These are phyloP conservation scores for Pecoramyces ruminantium DNA, from an alignment of 192 early-diverging fungal genomes.

Conservation along the genomic window DNA sequence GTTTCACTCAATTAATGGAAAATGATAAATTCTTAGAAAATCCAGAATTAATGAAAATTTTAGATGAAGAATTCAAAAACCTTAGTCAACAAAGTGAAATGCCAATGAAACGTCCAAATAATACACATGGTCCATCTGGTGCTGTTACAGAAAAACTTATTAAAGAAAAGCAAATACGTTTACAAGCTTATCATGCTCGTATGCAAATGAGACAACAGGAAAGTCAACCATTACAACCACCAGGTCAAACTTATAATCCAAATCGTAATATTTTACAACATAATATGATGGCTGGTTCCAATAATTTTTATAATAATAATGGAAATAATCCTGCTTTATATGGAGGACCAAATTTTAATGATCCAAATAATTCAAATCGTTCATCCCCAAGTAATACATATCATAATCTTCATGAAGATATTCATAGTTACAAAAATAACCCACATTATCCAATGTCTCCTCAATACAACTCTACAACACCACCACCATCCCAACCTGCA, in stretches of 20 bases:
- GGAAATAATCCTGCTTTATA: not conserved
- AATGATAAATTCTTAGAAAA: not conserved
- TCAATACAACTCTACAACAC: not conserved
- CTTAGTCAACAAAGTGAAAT: not conserved
- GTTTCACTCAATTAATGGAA: not conserved
- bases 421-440: not conserved
- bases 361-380: not conserved
- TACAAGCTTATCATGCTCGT: not conserved
- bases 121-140: not conserved
- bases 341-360: not conserved
- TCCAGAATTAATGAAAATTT: not conserved
- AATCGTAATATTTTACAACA: not conserved
- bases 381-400: not conserved
- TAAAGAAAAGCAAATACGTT: not conserved
- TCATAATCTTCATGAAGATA: not conserved
- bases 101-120: not conserved
- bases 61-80: not conserved
- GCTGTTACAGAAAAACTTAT: not conserved
- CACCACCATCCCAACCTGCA: not conserved
- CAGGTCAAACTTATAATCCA: not conserved
- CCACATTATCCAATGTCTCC: not conserved
- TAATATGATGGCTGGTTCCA: not conserved
- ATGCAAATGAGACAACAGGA: not conserved
- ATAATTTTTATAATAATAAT: not conserved
- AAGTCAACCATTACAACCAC: not conserved